Evolutionary conservation across 352 stramenopile species (phyloP).

Genomic region (Phytophthora capsici): DNA sequence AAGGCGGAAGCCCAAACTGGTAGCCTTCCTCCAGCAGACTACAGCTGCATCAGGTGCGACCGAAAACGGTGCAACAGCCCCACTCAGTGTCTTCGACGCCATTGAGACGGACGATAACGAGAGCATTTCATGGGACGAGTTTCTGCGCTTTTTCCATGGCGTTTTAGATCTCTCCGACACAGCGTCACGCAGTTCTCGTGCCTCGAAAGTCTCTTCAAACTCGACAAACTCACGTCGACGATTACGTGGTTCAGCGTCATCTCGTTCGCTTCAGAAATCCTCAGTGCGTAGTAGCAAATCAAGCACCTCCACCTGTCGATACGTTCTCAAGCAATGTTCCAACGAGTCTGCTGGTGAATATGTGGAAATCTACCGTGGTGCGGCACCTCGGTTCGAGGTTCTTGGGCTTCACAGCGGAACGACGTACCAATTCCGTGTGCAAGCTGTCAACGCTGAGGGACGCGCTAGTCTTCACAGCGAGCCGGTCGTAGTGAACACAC

Average conservation of each 20-base stretch:
- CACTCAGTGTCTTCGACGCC: slow-evolving; percentile 86
- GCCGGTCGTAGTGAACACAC: slow-evolving; percentile 83
- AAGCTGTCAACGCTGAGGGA: slow-evolving; percentile 83
- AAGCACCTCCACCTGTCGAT: slow-evolving; percentile 50
- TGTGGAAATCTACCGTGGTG: slow-evolving; percentile 85
- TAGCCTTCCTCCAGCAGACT: slow-evolving; percentile 80
- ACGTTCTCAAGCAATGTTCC: slow-evolving; percentile 88
- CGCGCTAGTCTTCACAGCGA: slow-evolving; percentile 74
- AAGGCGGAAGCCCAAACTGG: slow-evolving; percentile 70
- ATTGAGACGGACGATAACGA: slow-evolving; percentile 93
- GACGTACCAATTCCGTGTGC: slow-evolving; percentile 91
- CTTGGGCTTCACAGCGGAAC: slow-evolving; percentile 80
- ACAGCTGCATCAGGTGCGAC: slow-evolving; percentile 15
- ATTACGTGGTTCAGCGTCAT: slow-evolving; percentile 25
- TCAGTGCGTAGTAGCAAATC: slow-evolving; percentile 21
- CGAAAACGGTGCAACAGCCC: slow-evolving; percentile 17
- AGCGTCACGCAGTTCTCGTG: slow-evolving; percentile 23
- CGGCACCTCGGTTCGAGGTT: slow-evolving; percentile 71
- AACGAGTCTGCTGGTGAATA: slow-evolving; percentile 84
- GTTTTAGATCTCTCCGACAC: slow-evolving; percentile 49
- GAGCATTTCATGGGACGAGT: slow-evolving; percentile 87
- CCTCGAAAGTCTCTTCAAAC: slow-evolving; percentile 16
- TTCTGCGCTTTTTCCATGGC: slow-evolving; percentile 79
- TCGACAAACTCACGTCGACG: slow-evolving; percentile 19
- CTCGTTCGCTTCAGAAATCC: slow-evolving; percentile 21